Base-by-base conservation (phyloP, 2,329 filamentous ascomycete species). In the Aspergillus udagawae region DNA sequence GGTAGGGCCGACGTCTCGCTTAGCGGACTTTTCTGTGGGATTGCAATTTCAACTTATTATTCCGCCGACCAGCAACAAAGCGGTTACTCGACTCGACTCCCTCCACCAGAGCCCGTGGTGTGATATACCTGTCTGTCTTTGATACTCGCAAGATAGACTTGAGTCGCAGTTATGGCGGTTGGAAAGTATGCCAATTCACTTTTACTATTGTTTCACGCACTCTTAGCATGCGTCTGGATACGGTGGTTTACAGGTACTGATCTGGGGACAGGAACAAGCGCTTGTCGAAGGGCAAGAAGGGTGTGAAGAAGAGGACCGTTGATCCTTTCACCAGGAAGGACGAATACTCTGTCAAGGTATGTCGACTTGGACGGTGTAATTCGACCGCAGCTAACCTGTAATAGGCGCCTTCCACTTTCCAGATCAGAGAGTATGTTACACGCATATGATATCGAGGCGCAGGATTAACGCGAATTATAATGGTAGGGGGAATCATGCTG, bases 221-320 rank as follows among this genome's bases (percentile, higher is more conserved):
- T 60, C 35, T 52, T 32, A 49, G 41, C 4, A 38, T 25, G 28
- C 23, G 14, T 53, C 25, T 20, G 25, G 51, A 28, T 21, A 47
- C 17, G 10, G 14, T 38, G n/a, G 27, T 52, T 52, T 38, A 35
- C 52, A 7, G 32, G 56, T 58, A 53, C 64, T 66, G 52, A 66
- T 57, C 20, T 41, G 12, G 50, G 57, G 57, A 28, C 71, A 92
- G 89, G 91, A 99, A 99, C 89, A 99, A 99, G 92, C 92, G 94
- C 86, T 88, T 99, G 85, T 97, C 94, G 70, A 99, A 99, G 88
- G 94, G 94, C 84, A 99, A 97, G 91, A 99, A 99, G 88, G 93
- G 94, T 81, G 86, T 97, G 79, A 97, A 97, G 91, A 97, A 99
- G 93, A 93, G 93, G 84, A 93, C 92, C 75, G 83, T 89, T 73